Conservation (phyloP, 495 filamentous ascomycete species). For the Annulohypoxylon maeteangense region DNA sequence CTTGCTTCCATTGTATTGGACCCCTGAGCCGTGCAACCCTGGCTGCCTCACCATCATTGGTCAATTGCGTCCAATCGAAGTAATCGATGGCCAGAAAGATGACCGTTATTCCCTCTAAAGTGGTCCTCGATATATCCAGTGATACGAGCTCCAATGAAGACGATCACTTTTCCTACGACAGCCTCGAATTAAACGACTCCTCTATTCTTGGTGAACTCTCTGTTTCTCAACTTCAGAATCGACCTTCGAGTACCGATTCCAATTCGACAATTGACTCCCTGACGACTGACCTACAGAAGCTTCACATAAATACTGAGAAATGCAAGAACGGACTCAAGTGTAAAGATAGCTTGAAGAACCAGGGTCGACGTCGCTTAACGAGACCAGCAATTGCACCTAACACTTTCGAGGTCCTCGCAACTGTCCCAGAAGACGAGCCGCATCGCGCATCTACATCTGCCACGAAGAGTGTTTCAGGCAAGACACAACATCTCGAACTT, state of each 20-base stretch:
- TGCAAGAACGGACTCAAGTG: slow-evolving; percentile 4
- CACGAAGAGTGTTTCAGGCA: slow-evolving; percentile 13
- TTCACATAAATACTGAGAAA: slow-evolving; percentile 41
- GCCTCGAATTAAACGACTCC: slow-evolving; percentile 33
- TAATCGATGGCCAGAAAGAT: slow-evolving; percentile 25
- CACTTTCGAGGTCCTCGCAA: slow-evolving; percentile 46
- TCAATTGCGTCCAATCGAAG: slow-evolving; percentile 32
- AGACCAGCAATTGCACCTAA: slow-evolving; percentile 42
- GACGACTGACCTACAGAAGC: slow-evolving; percentile 43
- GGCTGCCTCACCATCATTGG: slow-evolving; percentile 35
- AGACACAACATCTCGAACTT: slow-evolving; percentile 33
- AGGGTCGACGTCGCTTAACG: slow-evolving; percentile 33
- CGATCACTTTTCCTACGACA: slow-evolving; percentile 31
- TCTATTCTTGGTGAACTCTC: slow-evolving; percentile 49
- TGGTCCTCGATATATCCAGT: slow-evolving; percentile 40
- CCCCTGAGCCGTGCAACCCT: slow-evolving; percentile 41
- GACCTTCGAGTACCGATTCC: slow-evolving; percentile 18
- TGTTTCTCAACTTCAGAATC: slow-evolving; percentile 48
- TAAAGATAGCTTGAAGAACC: slow-evolving; percentile 29
- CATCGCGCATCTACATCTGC: slow-evolving; percentile 17
- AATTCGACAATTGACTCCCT: slow-evolving; percentile 46
- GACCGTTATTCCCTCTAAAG: slow-evolving; percentile 34
- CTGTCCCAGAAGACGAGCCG: slow-evolving; percentile 41
- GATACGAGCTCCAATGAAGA: slow-evolving; percentile 31
- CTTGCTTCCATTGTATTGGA: slow-evolving; percentile 30